Evolutionary conservation across 2,329 filamentous ascomycete genomes (phyloP), one percentile per base, ranked within the genome.

Genomic region (Fusarium newnesense): DNA sequence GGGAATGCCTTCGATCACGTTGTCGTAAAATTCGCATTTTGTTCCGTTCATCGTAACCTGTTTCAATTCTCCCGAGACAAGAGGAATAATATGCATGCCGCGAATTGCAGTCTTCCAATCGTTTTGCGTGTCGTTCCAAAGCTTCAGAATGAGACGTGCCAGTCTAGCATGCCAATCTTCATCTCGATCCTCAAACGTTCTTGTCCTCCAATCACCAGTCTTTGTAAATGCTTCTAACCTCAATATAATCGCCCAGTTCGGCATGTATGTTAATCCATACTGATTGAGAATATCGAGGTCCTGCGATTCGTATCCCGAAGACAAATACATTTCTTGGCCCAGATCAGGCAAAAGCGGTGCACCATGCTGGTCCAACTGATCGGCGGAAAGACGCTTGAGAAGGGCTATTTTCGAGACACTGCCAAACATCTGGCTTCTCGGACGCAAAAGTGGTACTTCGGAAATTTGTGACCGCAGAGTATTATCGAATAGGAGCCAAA

Each of bases 101-200:
- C 13, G n/a, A 26, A 58, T 58, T 6, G 13, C 19, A 2, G 3
- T 19, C 40, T 37, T 59, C 10, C 13, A 3, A 5, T 36, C 11
- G 1, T 9, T 5, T 28, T n/a, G n/a, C 1, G 13, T 2, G 8
- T 24, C 24, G 4, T 16, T 24, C 32, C 56, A 49, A 0, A 37
- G 5, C 12, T n/a, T 37, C 5, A 49, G 8, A 15, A 59, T 2
- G 2, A 49, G 30, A n/a, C 24, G 32, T 0, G 40, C 42, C 5
- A 59, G 19, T 37, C 56, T 59, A 15, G 15, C 5, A 49, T 59
- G 56, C 56, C 56, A 59, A 26, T 59, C 56, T 37, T 59, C 56
- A 10, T 59, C 56, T 28, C 56, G 42, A 3, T 49, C 12, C n/a
- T 30, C 19, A 18, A 37, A 59, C 2, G 18, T 37, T 5, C 2